Evolutionary conservation across 2,329 filamentous ascomycete species (phyloP), one percentile per base, ranked within the genome.

Genomic region (Hypomyces perniciosus): DNA sequence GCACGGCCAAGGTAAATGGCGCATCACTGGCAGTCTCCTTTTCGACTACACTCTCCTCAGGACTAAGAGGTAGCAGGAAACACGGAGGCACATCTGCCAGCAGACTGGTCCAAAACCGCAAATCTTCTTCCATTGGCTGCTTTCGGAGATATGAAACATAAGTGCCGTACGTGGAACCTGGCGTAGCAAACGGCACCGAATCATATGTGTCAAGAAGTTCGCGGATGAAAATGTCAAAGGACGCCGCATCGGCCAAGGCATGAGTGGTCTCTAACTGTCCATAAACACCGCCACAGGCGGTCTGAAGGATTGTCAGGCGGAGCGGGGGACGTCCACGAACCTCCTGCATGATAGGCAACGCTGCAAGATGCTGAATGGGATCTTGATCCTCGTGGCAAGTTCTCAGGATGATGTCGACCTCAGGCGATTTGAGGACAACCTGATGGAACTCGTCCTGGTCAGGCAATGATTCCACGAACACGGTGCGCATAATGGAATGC

Each of bases 401-500:
- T 20, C 10, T 28, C 10, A 42, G 20, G 28, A 44, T 8, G 33
- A 44, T 20, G n/a, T 46, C 10, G 9, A n/a, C 31, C 8, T 46
- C n/a, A 46, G 44, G 31, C 33, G 20, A 27, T 37, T 43, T 49
- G 1, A 49, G 33, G 5, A 49, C 46, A 27, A 49, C 9, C 30
- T 49, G 46, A 27, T 27, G 8, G 31, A 49, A 49, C 7, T n/a
- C 8, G 7, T 43, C 46, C n/a, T 49, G 38, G 13, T 29, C 26
- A n/a, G 39, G 39, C 5, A 42, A n/a, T 6, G 38, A n/a, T 28
- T 43, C 39, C 4, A 43, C 10, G 8, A 49, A 43, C 4, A 49
- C 12, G 3, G 46, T 49, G 5, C 46, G 29, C 29, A 49, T 27
- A 20, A 48, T 48, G 8, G 46, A 42, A 29, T 48, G 46, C 2